Evolutionary conservation across 2,329 filamentous ascomycete genomes (phyloP), one percentile per base, ranked within the genome.

Genomic region (Fusarium lateritium): DNA sequence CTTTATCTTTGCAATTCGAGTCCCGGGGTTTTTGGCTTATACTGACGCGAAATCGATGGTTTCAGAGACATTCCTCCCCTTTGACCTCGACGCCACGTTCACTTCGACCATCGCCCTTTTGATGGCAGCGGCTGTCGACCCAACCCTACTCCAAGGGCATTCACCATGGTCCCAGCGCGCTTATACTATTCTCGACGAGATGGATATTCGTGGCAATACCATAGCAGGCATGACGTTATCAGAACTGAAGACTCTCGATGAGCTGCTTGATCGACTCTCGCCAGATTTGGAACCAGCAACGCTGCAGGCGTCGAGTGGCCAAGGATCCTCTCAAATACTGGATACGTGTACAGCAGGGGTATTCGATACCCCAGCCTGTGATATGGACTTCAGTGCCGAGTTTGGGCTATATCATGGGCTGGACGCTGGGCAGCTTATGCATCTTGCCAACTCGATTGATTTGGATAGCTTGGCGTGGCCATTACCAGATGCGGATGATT

Each of bases 161-260:
- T 19, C 19, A 19, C 19, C 19, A 19, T 84, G 81, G 79, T 66
- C 82, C 2, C 76, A 81, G 4, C 81, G 80, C 39, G 78, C 82
- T 2, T 81, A 83, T 50, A 53, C 65, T 3, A 77, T 85, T 10
- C 76, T 86, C 9, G 81, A 85, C 39, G 83, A 83, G 14, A 85
- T 86, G 76, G 76, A 79, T 28, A 74, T 76, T 2, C 78, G 78
- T 14, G 83, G 84, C 2, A 85, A 84, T 42, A 73, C 78, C 0
- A 79, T 85, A 8, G 84, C 84, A 1, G 76, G 74, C 5, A 81
- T 82, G 55, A 78, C 81, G 9, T 45, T 49, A 2, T 52, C 51
- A 8, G 67, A 67, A 26, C 19, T 70, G 9, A 69, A 64, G 11
- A 54, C 60, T 6, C 36, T 67, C 2, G 67, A 70, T 24, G 53